Conservation (phyloP, 192 early-diverging fungal genomes). For the Rhizoclosmatium globosum region DNA sequence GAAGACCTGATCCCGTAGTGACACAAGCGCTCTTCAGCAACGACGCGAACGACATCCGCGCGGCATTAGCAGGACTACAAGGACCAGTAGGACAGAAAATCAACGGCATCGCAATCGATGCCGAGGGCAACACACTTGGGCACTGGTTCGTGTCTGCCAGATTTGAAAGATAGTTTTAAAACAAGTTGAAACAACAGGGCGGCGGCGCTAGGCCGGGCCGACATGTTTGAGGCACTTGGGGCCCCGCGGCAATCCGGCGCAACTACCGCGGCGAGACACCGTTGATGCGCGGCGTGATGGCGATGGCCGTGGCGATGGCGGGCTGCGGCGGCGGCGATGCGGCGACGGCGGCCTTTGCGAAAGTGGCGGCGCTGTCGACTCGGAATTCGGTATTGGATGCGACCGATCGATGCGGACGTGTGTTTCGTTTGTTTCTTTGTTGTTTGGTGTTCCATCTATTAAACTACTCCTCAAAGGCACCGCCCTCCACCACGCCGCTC, state of each 20-base stretch:
- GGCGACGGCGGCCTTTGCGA: neutral
- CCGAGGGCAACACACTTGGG: neutral
- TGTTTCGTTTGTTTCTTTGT: neutral
- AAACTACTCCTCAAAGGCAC: conserved; percentile 81
- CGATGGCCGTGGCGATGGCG: conserved; percentile 84
- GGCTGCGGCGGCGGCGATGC: neutral
- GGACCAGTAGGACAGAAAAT: too few species aligned
- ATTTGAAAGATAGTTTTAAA: too few species aligned
- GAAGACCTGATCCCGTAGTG: too few species aligned
- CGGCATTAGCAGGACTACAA: too few species aligned
- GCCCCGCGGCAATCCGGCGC: conserved; percentile 45
- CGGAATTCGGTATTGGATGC: too few species aligned
- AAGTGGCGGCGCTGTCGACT: too few species aligned
- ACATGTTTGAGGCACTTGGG: neutral
- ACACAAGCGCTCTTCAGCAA: too few species aligned
- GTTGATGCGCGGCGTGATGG: conserved; percentile 85
- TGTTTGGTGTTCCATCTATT: neutral
- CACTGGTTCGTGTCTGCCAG: neutral
- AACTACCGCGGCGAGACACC: conserved; percentile 91
- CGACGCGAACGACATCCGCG: too few species aligned
- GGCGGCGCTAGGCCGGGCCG: neutral
- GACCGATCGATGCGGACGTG: too few species aligned
- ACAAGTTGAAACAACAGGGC: neutral
- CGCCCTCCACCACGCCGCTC: conserved; percentile 90
- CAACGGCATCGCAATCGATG: neutral